Evolutionary conservation across 2,329 filamentous ascomycete genomes (phyloP).

Genomic region (Rasamsonia emersonii): DNA sequence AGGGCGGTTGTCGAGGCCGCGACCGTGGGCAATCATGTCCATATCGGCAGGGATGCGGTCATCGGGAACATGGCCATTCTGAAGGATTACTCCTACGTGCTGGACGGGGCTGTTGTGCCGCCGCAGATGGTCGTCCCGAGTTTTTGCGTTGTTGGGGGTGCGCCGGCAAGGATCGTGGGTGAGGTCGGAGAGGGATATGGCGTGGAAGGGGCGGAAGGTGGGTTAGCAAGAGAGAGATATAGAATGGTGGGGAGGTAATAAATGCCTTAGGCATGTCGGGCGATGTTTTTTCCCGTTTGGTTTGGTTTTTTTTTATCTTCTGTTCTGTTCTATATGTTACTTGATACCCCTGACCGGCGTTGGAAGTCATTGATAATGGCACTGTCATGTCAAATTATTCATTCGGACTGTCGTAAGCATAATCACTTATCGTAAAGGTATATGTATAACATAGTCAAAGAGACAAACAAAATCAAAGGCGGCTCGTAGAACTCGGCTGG

Average conservation of each 20-base stretch:
- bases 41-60: conserved; percentile 68
- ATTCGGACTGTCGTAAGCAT: too few relatives aligned
- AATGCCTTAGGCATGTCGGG: background rate
- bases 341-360: too few relatives aligned
- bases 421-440: background rate
- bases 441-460: background rate
- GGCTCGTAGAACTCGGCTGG: background rate
- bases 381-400: too few relatives aligned
- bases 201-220: conserved; percentile 36
- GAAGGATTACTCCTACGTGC: conserved; percentile 83
- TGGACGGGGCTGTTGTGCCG: conserved; percentile 77
- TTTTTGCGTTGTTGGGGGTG: conserved; percentile 81
- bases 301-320: background rate
- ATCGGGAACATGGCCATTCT: conserved; percentile 83
- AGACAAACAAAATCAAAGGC: background rate
- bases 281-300: background rate
- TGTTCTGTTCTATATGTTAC: background rate
- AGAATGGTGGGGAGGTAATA: conserved; percentile 26
- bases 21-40: conserved; percentile 73
- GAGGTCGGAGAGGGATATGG: conserved; percentile 54
- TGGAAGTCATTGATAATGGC: too few relatives aligned
- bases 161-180: conserved; percentile 69
- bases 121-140: conserved; percentile 86
- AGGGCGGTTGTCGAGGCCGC: conserved; percentile 72
- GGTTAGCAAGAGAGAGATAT: conserved; percentile 33